Evolutionary conservation across 140 eudicot species (phyloP), one percentile per base, ranked within the genome.

Genomic region (Erigeron philadelphicus): DNA sequence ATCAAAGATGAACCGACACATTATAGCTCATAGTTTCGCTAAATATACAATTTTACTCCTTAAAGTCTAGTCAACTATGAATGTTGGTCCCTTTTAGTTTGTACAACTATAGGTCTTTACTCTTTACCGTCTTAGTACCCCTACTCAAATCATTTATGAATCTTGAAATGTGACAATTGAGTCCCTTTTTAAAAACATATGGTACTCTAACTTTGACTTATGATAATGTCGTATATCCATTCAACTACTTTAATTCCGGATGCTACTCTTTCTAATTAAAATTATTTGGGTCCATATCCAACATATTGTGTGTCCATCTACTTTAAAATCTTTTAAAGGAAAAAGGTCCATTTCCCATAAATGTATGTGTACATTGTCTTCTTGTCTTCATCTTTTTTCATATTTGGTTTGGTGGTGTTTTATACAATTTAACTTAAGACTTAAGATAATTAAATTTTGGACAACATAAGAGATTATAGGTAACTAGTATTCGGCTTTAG

Each of bases 31-130:
- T 71, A 54, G 72, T 63, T 63, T 64, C 64, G 21, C 47, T 55
- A 70, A 64, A 71, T 54, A 38, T 65, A 72, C 68, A 0, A 64
- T 53, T 6, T 77, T 71, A 46, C 57, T 72, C 81, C 74, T 71
- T 77, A 10, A 77, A 71, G 68, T 71, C 38, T 64, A 41, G 57
- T 46, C 31, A 64, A 71, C 63, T 52, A 31, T 48, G 1, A 61
- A 18, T 19, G 44, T 9, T 35, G 54, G 5, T 16, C 71, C 72
- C 75, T 76, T 69, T 52, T 50, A 46, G 45, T 70, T 76, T 76
- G 66, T 70, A 54, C 53, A 55, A 53, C 45, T 43, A 8, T 76
- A 69, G 72, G n/a, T 61, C 38, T 76, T n/a, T n/a, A 53, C 68
- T 43, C 35, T 25, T 25, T 31, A 31, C 38, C 38, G 38, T 31